Evolutionary conservation across 306 rosid genomes (phyloP).

Genomic region (Glycine tomentella): DNA sequence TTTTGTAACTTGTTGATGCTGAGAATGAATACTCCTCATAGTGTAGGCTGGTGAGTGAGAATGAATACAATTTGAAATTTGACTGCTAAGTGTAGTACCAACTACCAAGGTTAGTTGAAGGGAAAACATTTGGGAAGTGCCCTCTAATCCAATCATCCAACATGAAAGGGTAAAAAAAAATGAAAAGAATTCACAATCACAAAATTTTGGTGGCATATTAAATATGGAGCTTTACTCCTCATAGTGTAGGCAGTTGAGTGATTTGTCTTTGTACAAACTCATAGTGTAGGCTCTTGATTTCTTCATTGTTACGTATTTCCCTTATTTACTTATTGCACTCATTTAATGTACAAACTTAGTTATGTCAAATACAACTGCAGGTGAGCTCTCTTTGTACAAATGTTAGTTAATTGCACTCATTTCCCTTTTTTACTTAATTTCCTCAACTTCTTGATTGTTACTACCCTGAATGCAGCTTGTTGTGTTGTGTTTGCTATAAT

Average conservation of each 20-base stretch:
- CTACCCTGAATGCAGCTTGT: too few relatives aligned
- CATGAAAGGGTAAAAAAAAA: background rate
- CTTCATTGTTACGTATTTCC: too few relatives aligned
- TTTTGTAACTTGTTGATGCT: constrained; percentile 7
- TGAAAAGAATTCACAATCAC: constrained; percentile 8
- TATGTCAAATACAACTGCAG: too few relatives aligned
- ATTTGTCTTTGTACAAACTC: constrained; percentile 61
- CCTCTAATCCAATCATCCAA: constrained; percentile 1
- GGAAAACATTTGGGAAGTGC: background rate
- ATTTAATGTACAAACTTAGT: too few relatives aligned
- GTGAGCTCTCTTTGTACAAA: too few relatives aligned
- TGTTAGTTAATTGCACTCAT: too few relatives aligned
- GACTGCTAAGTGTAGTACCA: too few relatives aligned
- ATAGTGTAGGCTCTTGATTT: background rate
- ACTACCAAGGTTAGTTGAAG: constrained; percentile 34
- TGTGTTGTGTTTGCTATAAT: too few relatives aligned
- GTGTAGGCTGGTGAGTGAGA: too few relatives aligned
- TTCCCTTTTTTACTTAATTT: too few relatives aligned
- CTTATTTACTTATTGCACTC: too few relatives aligned
- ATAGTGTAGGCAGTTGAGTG: constrained; percentile 46
- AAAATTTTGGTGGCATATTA: constrained; percentile 52
- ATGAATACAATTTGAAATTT: constrained; percentile 26
- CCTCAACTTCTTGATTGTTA: too few relatives aligned
- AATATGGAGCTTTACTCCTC: constrained; percentile 43
- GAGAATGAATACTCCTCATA: background rate